These are phyloP conservation scores for Leccinum subtestaceum DNA, from an alignment of 768 basidiomycete genomes.

Conservation along the genomic window DNA sequence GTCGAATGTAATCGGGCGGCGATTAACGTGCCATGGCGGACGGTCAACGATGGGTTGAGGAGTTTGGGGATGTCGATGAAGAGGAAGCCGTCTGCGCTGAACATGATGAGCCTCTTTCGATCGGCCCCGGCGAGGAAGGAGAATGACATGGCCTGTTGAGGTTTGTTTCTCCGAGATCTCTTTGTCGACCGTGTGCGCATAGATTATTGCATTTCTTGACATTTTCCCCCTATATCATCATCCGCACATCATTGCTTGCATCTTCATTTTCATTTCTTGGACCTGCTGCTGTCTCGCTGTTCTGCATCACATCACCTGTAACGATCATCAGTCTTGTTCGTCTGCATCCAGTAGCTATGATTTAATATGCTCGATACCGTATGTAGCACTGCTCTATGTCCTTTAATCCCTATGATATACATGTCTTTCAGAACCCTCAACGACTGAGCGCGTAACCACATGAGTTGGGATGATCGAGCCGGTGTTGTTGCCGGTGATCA, in stretches of 20 bases:
- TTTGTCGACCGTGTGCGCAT: not conserved
- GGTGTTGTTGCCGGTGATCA: not conserved
- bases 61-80: slow-evolving; percentile 13
- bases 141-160: slow-evolving; percentile 4
- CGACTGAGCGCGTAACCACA: not conserved
- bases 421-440: not conserved
- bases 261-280: not conserved
- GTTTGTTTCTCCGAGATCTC: too few species aligned
- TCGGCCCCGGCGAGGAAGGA: slow-evolving; percentile 20
- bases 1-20: not conserved
- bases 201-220: not conserved
- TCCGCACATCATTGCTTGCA: not conserved
- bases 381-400: not conserved
- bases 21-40: slow-evolving; percentile 6
- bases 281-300: not conserved
- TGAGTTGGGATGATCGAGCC: not conserved
- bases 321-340: not conserved
- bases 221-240: not conserved
- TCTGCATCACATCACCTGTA: not conserved
- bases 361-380: not conserved
- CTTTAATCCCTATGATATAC: not conserved
- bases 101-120: slow-evolving; percentile 33
- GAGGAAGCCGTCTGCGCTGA: slow-evolving; percentile 24
- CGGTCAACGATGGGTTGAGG: slow-evolving; percentile 6
- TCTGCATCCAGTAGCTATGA: not conserved